Conservation (phyloP, 2,329 filamentous ascomycete species). For the Torrubiellomyces zombiae region DNA sequence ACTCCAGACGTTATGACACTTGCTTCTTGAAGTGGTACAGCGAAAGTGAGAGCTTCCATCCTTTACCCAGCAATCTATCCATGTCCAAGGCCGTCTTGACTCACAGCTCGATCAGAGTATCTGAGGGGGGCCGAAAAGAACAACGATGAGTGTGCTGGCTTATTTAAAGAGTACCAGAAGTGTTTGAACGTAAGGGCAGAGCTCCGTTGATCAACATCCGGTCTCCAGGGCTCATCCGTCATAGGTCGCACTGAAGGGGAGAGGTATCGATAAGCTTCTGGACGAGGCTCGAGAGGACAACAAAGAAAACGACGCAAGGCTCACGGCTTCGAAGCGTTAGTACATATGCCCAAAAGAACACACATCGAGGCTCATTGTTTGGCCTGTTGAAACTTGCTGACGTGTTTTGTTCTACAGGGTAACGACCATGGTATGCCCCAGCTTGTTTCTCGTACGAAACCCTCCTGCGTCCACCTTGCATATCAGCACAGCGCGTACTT, state of each 20-base stretch:
- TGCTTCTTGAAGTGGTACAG: conserved; percentile 99
- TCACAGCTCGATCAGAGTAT: conserved; percentile 46
- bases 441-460: too few relatives aligned
- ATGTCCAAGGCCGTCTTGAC: conserved; percentile 3
- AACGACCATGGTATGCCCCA: too few relatives aligned
- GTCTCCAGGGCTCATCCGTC: conserved; percentile 3
- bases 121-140: conserved; percentile 67
- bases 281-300: conserved; percentile 82
- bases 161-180: conserved; percentile 79
- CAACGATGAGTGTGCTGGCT: conserved; percentile 65
- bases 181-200: conserved; percentile 52
- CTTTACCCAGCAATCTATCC: too few relatives aligned
- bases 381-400: too few relatives aligned
- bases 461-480: too few relatives aligned
- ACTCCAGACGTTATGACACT: conserved; percentile 69
- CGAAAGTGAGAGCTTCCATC: conserved; percentile 52
- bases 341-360: conserved; percentile 1
- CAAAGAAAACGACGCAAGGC: conserved; percentile 60
- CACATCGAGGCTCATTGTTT: too few relatives aligned
- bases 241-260: conserved; percentile 70
- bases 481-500: too few relatives aligned
- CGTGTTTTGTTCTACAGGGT: too few relatives aligned
- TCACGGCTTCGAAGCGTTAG: conserved; percentile 26
- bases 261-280: conserved; percentile 84
- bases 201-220: neutral